phyloP scores from a whole-genome alignment of 106 monocot genomes.

The Dioscorea alata region DNA sequence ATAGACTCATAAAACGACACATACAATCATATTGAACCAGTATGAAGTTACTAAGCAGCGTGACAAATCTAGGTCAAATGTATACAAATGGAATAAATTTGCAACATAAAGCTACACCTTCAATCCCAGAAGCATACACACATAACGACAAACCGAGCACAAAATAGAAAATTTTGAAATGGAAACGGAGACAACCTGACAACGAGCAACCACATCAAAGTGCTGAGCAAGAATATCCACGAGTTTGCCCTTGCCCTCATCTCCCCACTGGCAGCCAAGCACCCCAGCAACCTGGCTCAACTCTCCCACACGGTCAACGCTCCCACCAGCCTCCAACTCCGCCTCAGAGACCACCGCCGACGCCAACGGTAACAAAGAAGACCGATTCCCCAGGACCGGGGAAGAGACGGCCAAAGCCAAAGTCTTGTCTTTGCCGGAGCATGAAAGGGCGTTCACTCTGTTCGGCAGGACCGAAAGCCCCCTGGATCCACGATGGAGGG shows the following conservation, averaged over 20 bases:
- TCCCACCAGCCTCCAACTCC: slow-evolving; percentile 16
- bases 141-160: background rate
- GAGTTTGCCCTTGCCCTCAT: slow-evolving; percentile 81
- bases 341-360: slow-evolving; percentile 12
- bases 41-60: background rate
- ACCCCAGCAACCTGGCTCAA: slow-evolving; percentile 72
- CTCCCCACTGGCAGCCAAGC: slow-evolving; percentile 81
- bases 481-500: background rate
- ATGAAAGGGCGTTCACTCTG: background rate
- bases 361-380: background rate
- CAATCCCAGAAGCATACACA: background rate
- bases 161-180: background rate
- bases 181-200: slow-evolving; percentile 37
- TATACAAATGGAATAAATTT: background rate
- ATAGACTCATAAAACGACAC: too few relatives aligned
- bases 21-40: too few relatives aligned
- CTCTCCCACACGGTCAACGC: slow-evolving; percentile 33
- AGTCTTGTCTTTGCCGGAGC: too few relatives aligned
- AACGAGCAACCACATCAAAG: slow-evolving; percentile 74
- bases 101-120: background rate
- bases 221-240: slow-evolving; percentile 69
- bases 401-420: too few relatives aligned
- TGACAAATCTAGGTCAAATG: background rate
- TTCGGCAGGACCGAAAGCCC: background rate
- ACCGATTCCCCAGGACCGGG: too few relatives aligned